phyloP scores from a whole-genome alignment of 2,329 filamentous ascomycete genomes.

The Helotiales sp. region DNA sequence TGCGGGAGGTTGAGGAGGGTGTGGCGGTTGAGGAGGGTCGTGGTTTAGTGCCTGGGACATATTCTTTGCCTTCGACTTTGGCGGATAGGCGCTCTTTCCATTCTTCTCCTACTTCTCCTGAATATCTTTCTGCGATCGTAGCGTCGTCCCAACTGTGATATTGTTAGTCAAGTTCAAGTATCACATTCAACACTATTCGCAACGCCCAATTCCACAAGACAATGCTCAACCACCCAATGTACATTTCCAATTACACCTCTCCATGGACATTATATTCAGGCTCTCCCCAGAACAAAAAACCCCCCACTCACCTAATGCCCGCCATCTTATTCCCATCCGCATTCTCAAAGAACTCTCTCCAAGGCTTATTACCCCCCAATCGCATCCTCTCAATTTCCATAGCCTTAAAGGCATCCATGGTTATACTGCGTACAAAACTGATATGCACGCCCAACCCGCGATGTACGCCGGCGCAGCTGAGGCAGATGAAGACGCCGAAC shows the following conservation, averaged over 20 bases:
- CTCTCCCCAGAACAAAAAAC: not conserved
- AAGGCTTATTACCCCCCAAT: slow-evolving; percentile 85
- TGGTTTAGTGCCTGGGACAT: slow-evolving; percentile 72
- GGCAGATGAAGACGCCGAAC: slow-evolving; percentile 98
- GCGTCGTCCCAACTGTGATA: slow-evolving; percentile 69
- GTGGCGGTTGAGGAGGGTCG: slow-evolving; percentile 32
- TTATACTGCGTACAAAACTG: slow-evolving; percentile 95
- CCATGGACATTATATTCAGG: not conserved
- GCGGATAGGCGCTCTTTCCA: slow-evolving; percentile 89
- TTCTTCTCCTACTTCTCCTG: slow-evolving; percentile 88
- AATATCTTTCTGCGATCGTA: slow-evolving; percentile 88
- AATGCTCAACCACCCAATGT: not conserved
- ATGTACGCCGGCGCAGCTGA: slow-evolving; percentile 93
- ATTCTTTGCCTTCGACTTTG: slow-evolving; percentile 87
- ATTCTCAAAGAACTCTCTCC: slow-evolving; percentile 84
- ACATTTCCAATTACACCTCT: not conserved
- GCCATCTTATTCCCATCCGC: slow-evolving; percentile 69
- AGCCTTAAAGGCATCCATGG: slow-evolving; percentile 98
- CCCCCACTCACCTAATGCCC: slow-evolving; percentile 52
- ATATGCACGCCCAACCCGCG: slow-evolving; percentile 96
- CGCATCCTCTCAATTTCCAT: slow-evolving; percentile 94
- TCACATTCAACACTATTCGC: not conserved
- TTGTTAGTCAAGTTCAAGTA: slow-evolving; percentile 15
- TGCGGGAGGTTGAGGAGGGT: slow-evolving; percentile 29
- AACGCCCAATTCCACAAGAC: not conserved